Evolutionary conservation across 345 rosid species (phyloP), one percentile per base, ranked within the genome.

Genomic region (Excoecaria agallocha): DNA sequence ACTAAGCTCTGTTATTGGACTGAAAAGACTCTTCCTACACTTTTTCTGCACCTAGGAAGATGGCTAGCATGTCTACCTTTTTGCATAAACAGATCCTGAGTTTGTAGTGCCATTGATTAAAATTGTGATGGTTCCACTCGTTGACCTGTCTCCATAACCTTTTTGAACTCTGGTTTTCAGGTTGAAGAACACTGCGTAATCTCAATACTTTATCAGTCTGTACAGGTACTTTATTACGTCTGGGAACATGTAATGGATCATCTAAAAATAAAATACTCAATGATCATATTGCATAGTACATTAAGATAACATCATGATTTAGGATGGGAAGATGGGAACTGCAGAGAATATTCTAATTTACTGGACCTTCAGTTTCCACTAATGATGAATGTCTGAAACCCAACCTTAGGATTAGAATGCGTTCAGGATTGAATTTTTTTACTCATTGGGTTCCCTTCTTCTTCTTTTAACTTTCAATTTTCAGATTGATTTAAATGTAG

Each of bases 401-500:
- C n/a, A 35, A 57, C 49, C 41, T 8, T 12, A n/a, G 46, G 0
- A 0, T 25, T 45, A 15, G 19, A 7, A 20, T 57, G n/a, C 59
- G 46, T 62, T 25, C 20, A 24, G 49, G 45, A 49, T 7, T 25
- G 49, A 37, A 35, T 22, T 17, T 50, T 30, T 15, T 69, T 24
- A 41, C 63, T 16, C 12, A 54, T 8, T 4, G 51, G 13, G 22
- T 1, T 30, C 2, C 30, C 30, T 46, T 19, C 30, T 46, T 19
- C 8, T 49, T 58, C 49, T 9, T 58, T 16, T 41, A 41, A 12
- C 41, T 50, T 66, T 43, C 16, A 54, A 70, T 86, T 72, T 30
- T 71, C 81, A 94, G 98, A 83, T 94, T 81, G 98, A 94, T 78
- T 78, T 94, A 75, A 84, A 85, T 78, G 79, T 94, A 79, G 91